Conservation (phyloP, 1,284 basidiomycete genomes). For the Apiotrichum gracile region DNA sequence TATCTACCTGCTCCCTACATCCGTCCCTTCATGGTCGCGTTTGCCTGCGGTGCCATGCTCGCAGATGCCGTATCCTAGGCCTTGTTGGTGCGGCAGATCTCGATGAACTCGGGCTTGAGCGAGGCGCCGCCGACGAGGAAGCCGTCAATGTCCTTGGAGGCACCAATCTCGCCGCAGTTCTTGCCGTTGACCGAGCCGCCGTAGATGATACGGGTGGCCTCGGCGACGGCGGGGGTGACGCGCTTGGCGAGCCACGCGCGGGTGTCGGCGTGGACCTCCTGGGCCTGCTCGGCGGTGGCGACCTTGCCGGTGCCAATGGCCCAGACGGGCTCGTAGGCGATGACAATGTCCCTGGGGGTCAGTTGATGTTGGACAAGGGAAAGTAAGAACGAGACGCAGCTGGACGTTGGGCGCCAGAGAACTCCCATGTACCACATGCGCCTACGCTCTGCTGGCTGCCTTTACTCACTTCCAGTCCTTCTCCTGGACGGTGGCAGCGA, state of each 20-base stretch:
- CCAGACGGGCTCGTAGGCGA: slow-evolving; percentile 98
- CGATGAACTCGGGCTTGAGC: slow-evolving; percentile 91
- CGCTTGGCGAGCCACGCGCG: slow-evolving; percentile 66
- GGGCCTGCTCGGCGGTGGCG: slow-evolving; percentile 73
- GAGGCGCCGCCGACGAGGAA: slow-evolving; percentile 98
- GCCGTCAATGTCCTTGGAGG: slow-evolving; percentile 85
- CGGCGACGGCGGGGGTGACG: slow-evolving; percentile 67
- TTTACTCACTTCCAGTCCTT: slow-evolving; percentile 69
- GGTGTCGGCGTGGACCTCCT: slow-evolving; percentile 83
- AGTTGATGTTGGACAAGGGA: neutral
- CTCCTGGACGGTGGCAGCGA: slow-evolving; percentile 58
- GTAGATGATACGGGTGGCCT: slow-evolving; percentile 81
- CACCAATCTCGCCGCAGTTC: slow-evolving; percentile 77
- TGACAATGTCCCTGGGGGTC: slow-evolving; percentile 68
- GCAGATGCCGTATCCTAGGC: slow-evolving; percentile 9
- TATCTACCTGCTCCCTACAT: neutral
- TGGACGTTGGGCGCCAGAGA: neutral
- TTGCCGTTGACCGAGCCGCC: slow-evolving; percentile 86
- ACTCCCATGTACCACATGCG: no score
- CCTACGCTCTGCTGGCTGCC: no score
- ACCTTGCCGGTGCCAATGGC: slow-evolving; percentile 98
- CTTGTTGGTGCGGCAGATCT: slow-evolving; percentile 72
- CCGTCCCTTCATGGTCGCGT: neutral
- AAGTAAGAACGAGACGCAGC: no score
- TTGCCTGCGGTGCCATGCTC: neutral